These are phyloP conservation scores for Begonia loranthoides DNA, from an alignment of 306 rosid genomes.

Conservation along the genomic window DNA sequence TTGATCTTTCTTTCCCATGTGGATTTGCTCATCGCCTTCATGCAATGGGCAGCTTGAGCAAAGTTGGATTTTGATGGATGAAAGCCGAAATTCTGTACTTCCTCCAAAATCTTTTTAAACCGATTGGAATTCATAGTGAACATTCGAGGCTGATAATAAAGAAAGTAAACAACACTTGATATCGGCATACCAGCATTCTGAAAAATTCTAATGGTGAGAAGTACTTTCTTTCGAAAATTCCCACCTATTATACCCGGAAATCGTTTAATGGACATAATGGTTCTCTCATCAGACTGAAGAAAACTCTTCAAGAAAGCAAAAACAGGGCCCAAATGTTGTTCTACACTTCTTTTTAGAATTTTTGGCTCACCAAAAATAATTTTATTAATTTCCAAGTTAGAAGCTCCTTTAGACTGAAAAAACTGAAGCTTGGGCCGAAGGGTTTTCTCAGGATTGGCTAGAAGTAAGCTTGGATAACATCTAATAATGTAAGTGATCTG, in stretches of 20 bases:
- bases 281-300: conserved; percentile 11
- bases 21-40: conserved; percentile 4
- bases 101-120: conserved; percentile 13
- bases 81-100: conserved; percentile 19
- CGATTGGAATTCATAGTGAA: not conserved
- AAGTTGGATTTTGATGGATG: conserved; percentile 7
- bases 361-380: not conserved
- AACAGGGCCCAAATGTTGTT: conserved; percentile 10
- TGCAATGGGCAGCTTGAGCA: conserved; percentile 11
- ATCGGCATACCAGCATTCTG: conserved; percentile 15
- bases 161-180: not conserved
- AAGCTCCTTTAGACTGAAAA: conserved; percentile 21
- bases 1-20: conserved; percentile 19
- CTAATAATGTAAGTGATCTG: conserved; percentile 7
- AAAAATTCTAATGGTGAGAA: conserved; percentile 10
- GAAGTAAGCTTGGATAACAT: conserved; percentile 1
- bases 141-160: conserved; percentile 7
- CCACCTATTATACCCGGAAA: not conserved
- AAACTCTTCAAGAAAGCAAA: conserved; percentile 17
- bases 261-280: not conserved
- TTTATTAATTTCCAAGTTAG: conserved; percentile 7
- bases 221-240: not conserved
- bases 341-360: conserved; percentile 7
- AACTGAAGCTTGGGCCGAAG: conserved; percentile 30
- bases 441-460: conserved; percentile 10